A percentile compares a stretch with the other conserved stretches of the same genome.
Evolutionary conservation across 2,329 filamentous ascomycete genomes (phyloP).

Genomic region (Cercospora sp.): DNA sequence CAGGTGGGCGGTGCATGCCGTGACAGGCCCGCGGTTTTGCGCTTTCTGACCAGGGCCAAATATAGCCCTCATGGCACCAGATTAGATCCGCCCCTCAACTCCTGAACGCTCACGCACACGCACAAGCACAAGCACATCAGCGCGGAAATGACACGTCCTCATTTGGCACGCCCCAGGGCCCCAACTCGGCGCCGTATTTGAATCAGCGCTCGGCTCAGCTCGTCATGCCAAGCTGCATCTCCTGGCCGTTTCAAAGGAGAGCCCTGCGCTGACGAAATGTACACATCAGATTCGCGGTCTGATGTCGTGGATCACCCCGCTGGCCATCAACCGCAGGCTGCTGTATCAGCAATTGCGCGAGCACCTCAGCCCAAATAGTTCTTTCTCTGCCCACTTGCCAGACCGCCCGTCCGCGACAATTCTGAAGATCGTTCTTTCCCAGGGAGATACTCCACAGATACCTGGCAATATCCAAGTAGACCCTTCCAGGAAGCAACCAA

Average conservation of each 20-base stretch:
- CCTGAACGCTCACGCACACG: background rate
- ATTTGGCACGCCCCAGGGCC: background rate
- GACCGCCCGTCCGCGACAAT: background rate
- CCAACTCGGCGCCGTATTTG: background rate
- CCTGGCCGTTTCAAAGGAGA: background rate
- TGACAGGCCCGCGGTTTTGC: background rate
- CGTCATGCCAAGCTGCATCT: background rate
- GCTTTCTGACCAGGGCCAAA: background rate
- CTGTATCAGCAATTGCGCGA: no score
- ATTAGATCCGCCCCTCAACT: background rate
- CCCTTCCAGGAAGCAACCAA: background rate
- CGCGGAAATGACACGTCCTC: background rate
- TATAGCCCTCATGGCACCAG: background rate
- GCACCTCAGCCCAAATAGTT: no score
- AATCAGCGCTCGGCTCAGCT: background rate
- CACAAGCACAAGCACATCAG: background rate
- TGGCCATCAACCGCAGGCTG: background rate
- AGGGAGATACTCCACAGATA: background rate
- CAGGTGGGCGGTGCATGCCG: background rate
- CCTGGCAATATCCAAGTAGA: constrained; percentile 1
- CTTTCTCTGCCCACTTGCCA: background rate
- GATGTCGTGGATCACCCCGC: background rate
- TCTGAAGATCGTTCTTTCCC: constrained; percentile 7
- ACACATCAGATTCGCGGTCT: background rate
- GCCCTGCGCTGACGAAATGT: background rate